Conservation (phyloP, 1,284 basidiomycete species). For the Hortiboletus rubellus region DNA sequence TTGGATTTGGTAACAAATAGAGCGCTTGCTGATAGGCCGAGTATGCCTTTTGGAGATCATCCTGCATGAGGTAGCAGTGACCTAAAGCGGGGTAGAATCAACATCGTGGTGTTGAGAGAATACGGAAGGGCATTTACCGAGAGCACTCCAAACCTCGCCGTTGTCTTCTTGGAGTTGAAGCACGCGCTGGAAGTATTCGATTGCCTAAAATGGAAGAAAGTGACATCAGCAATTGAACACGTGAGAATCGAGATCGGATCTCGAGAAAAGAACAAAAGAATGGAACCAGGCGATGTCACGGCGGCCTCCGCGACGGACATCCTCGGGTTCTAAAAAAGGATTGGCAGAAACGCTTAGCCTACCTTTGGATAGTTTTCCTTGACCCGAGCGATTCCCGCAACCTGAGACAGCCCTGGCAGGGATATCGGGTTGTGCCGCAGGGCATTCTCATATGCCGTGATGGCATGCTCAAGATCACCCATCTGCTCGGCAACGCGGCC, state of each 20-base stretch:
- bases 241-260: constrained; percentile 41
- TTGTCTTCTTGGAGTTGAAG: constrained; percentile 88
- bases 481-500: constrained; percentile 90
- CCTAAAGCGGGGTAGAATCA: constrained; percentile 47
- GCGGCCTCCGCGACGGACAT: constrained; percentile 42
- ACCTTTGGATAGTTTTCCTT: constrained; percentile 86
- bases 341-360: constrained; percentile 35
- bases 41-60: constrained; percentile 98
- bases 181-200: constrained; percentile 94
- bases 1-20: constrained; percentile 94
- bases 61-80: constrained; percentile 99
- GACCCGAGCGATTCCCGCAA: constrained; percentile 88
- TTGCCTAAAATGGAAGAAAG: constrained; percentile 60
- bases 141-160: constrained; percentile 92
- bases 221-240: constrained; percentile 37
- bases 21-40: constrained; percentile 98
- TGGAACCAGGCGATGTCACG: constrained; percentile 32
- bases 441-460: constrained; percentile 88
- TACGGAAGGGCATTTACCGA: constrained; percentile 56
- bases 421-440: constrained; percentile 90
- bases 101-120: constrained; percentile 20
- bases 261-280: constrained; percentile 21
- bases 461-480: constrained; percentile 86
- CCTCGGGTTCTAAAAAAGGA: constrained; percentile 36
- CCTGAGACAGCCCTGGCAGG: constrained; percentile 84